A percentile compares a stretch with the other conserved stretches of the same genome.
phyloP scores from a whole-genome alignment of 2,329 filamentous ascomycete genomes.

The Ustulina deusta region DNA sequence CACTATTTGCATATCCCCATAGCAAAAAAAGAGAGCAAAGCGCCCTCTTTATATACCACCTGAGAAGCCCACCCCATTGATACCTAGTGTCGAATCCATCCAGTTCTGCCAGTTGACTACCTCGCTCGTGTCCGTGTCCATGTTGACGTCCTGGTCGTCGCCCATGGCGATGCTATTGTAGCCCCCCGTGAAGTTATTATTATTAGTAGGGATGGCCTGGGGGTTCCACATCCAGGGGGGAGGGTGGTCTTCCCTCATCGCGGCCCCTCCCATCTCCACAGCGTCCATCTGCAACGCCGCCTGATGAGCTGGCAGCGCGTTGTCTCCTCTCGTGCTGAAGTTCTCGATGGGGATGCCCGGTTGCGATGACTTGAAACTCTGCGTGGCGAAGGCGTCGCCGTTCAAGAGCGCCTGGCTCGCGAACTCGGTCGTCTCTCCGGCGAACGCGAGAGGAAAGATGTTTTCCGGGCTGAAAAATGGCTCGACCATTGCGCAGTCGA shows the following conservation, averaged over 20 bases:
- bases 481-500: conserved; percentile 55
- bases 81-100: conserved; percentile 48
- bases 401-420: conserved; percentile 32
- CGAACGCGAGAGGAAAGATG: conserved; percentile 49
- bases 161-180: conserved; percentile 48
- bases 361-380: conserved; percentile 32
- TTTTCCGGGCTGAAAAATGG: conserved; percentile 54
- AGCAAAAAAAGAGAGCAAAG: neutral
- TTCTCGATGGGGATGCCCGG: conserved; percentile 37
- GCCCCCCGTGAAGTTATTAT: conserved; percentile 8
- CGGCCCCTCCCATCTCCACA: conserved; percentile 2
- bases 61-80: conserved; percentile 48
- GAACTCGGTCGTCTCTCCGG: conserved; percentile 32
- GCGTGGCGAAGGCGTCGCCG: conserved; percentile 34
- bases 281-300: conserved; percentile 12
- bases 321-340: conserved; percentile 30
- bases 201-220: conserved; percentile 1
- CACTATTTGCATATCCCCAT: neutral
- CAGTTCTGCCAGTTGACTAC: conserved; percentile 64
- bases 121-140: conserved; percentile 54
- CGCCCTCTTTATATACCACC: conserved; percentile 45
- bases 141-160: conserved; percentile 49
- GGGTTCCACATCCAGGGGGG: conserved; percentile 59
- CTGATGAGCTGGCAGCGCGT: conserved; percentile 17
- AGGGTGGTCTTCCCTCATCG: conserved; percentile 50